Percentiles rank a stretch among this genome's conserved stretches.
These are phyloP conservation scores for Parastagonospora avenae DNA, from an alignment of 2,329 filamentous ascomycete genomes.

Conservation along the genomic window DNA sequence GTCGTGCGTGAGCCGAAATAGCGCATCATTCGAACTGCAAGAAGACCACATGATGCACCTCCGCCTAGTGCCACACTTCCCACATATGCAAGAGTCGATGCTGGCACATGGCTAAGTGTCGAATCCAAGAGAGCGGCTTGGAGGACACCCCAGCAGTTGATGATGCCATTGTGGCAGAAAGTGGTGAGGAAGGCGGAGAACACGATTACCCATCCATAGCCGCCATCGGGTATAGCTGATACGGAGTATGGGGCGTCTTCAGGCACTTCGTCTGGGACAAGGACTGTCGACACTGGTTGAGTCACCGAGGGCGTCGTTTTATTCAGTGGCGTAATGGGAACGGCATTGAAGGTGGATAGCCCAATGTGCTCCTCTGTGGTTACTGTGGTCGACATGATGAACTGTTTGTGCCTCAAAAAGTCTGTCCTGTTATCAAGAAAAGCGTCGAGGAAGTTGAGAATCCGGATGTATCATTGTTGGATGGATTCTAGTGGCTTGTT, in stretches of 20 bases:
- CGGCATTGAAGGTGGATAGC: constrained; percentile 8
- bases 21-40: constrained; percentile 59
- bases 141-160: constrained; percentile 65
- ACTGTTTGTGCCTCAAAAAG: neutral
- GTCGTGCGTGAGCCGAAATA: constrained; percentile 55
- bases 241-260: constrained; percentile 24
- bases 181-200: constrained; percentile 56
- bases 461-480: too few species aligned
- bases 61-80: constrained; percentile 59
- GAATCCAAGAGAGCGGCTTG: constrained; percentile 61
- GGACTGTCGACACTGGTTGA: neutral
- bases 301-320: neutral
- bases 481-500: too few species aligned
- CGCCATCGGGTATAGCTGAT: constrained; percentile 55
- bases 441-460: neutral
- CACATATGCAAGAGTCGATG: constrained; percentile 64
- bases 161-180: constrained; percentile 59
- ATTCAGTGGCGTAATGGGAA: constrained; percentile 3
- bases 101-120: constrained; percentile 49
- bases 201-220: constrained; percentile 63
- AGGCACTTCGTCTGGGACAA: constrained; percentile 9
- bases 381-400: constrained; percentile 10
- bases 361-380: constrained; percentile 16
- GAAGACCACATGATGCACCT: constrained; percentile 58
- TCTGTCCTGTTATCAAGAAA: too few species aligned